A percentile compares a stretch with the other conserved stretches of the same genome.
phyloP scores from a whole-genome alignment of 2,329 filamentous ascomycete genomes.

The Fusarium phyllophilum region DNA sequence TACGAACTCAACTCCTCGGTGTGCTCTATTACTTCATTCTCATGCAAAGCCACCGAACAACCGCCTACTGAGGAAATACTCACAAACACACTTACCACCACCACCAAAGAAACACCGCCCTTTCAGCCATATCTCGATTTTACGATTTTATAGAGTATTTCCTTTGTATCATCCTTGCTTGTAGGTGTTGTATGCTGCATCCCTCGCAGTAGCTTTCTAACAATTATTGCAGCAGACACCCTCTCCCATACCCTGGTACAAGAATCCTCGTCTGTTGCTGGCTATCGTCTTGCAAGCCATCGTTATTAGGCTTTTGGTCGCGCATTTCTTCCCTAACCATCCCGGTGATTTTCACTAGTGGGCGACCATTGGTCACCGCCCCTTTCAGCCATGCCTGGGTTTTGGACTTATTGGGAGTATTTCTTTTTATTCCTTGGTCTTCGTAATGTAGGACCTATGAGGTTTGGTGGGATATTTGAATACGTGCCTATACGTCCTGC shows the following conservation, averaged over 20 bases:
- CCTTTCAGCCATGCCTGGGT: background rate
- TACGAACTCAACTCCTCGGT: background rate
- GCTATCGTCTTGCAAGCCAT: no score
- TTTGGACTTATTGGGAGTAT: background rate
- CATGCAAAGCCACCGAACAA: background rate
- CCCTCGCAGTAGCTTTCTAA: no score
- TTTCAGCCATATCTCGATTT: background rate
- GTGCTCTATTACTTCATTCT: background rate
- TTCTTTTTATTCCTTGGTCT: background rate
- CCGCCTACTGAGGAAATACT: background rate
- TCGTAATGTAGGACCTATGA: background rate
- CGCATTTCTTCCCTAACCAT: no score
- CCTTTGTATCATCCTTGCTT: no score
- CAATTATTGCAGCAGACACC: no score
- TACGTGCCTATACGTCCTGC: background rate
- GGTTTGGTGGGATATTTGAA: background rate
- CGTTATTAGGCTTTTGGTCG: no score
- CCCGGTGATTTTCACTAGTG: background rate
- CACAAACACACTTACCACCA: background rate
- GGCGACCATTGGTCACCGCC: background rate
- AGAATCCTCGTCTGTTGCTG: no score
- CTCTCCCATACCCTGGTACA: no score
- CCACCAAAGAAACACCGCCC: background rate
- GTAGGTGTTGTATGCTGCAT: no score
- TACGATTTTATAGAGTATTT: background rate